Base-by-base conservation (phyloP, 257 asterid species). In the Echites panduratus region DNA sequence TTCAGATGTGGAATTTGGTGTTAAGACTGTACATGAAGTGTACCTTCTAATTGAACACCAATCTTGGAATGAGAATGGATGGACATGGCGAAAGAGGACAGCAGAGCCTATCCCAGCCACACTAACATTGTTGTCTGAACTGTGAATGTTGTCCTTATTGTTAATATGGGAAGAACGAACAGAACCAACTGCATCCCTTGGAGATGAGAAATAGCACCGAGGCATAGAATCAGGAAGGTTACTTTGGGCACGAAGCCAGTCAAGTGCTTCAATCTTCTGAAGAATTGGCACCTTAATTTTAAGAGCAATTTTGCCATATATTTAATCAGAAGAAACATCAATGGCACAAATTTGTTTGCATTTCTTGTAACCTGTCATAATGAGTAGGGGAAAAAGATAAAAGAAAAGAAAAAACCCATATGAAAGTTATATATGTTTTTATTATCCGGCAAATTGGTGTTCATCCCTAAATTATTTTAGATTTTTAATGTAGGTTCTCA, bases 61-160 rank as follows among this genome's bases (percentile, higher is more conserved):
- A 71, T 94, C 90, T 50, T 87, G 82, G 72, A 85, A 80, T 7
- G 97, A 90, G 70, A 95, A 95, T 0, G 98, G 93, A 29, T 62
- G 82, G 71, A 85, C 82, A 72, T 85, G 82, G 74, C 88, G 91
- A 82, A 95, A 95, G 87, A 86, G 89, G 79, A 95, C 96, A 0
- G 99, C 97, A 4, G 98, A 87, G 12, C 99, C 99, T 0, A 94
- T 65, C 17, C 99, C 99, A 52, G 99, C 95, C 52, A 91, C 90
- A 68, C 97, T 92, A 73, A 90, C 82, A 5, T 83, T 20, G 20
- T 82, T 61, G 16, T 82, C 26, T 9, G 78, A 73, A 59, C 74
- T 71, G 0, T 50, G 79, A 22, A 80, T 40, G 71, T 5, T 26
- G 59, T 78, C 64, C 11, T 64, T 40, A 65, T 50, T 50, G 17